Conservation (phyloP, 805 yeast species). For the Yamadazyma endophytica region DNA sequence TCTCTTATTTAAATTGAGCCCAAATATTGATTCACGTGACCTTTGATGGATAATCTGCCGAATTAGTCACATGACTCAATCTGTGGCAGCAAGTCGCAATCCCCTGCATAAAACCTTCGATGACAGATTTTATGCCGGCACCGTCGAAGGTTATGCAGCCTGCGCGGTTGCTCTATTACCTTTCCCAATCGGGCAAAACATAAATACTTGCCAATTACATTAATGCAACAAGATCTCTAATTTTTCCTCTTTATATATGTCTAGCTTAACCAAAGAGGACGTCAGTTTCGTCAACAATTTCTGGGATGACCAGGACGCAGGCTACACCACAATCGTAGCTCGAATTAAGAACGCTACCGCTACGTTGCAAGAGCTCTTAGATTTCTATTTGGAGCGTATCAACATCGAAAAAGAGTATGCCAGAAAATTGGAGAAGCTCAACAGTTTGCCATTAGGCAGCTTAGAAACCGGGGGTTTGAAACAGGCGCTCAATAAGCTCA, state of each 20-base stretch:
- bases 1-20: too few species aligned
- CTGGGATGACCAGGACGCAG: constrained; percentile 65
- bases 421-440: constrained; percentile 47
- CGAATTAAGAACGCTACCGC: constrained; percentile 57
- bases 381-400: constrained; percentile 38
- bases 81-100: too few species aligned
- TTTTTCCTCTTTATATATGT: constrained; percentile 1
- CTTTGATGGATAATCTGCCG: too few species aligned
- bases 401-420: constrained; percentile 73
- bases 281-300: constrained; percentile 41
- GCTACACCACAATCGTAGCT: constrained; percentile 50
- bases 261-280: constrained; percentile 5
- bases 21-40: too few species aligned
- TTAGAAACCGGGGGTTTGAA: constrained; percentile 58
- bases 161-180: neutral
- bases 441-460: constrained; percentile 46
- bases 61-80: too few species aligned
- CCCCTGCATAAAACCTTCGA: too few species aligned
- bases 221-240: neutral
- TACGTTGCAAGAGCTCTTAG: constrained; percentile 41
- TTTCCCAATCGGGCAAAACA: constrained; percentile 9
- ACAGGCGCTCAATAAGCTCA: constrained; percentile 55
- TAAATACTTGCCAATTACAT: constrained; percentile 4
- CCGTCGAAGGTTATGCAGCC: too few species aligned
- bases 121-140: too few species aligned